These are phyloP conservation scores for Calonectria pseudoreteaudii DNA, from an alignment of 2,329 filamentous ascomycete genomes.

Conservation along the genomic window DNA sequence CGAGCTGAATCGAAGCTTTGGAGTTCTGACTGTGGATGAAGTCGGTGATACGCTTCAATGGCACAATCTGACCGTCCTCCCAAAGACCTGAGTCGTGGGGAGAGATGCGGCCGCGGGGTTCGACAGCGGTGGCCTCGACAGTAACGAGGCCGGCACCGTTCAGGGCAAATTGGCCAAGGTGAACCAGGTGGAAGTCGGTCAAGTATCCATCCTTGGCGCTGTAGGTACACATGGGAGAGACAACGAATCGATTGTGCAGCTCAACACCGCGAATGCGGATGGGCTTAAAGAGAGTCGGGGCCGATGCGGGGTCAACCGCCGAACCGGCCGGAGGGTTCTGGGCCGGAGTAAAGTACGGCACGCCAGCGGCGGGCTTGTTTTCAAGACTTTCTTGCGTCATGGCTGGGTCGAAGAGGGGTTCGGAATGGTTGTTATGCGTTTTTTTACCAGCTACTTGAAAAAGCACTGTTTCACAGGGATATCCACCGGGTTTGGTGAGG, in stretches of 20 bases:
- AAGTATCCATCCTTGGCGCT: conserved; percentile 72
- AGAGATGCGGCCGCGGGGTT: conserved; percentile 83
- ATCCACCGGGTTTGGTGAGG: not conserved
- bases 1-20: conserved; percentile 83
- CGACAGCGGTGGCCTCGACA: conserved; percentile 83
- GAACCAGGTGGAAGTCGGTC: conserved; percentile 85
- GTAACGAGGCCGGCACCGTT: conserved; percentile 80
- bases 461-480: not conserved
- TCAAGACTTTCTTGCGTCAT: conserved; percentile 38
- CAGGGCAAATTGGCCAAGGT: conserved; percentile 82
- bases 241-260: conserved; percentile 68
- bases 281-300: conserved; percentile 68
- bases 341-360: conserved; percentile 66
- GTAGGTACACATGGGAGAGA: conserved; percentile 73
- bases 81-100: conserved; percentile 85
- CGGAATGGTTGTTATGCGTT: not conserved
- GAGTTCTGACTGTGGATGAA: conserved; percentile 84
- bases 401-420: not conserved
- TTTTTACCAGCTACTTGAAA: not conserved
- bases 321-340: conserved; percentile 65
- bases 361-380: conserved; percentile 56
- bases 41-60: conserved; percentile 77
- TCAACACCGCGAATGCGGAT: conserved; percentile 65
- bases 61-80: conserved; percentile 84
- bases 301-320: conserved; percentile 51